Conservation (phyloP, 1,284 basidiomycete species). For the Schizophyllum commune region DNA sequence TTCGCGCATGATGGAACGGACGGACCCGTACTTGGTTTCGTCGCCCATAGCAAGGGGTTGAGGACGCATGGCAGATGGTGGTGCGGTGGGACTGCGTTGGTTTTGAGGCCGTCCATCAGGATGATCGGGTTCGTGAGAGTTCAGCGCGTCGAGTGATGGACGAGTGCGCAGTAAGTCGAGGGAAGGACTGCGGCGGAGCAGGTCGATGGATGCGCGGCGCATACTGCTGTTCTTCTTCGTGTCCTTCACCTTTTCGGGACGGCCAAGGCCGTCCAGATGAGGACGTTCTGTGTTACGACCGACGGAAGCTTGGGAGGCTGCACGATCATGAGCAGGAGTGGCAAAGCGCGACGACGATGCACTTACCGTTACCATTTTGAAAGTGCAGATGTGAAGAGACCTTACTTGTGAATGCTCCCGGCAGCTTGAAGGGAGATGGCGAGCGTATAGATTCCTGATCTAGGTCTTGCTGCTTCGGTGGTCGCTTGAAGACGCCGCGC, state of each 20-base stretch:
- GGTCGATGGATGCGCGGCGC: slow-evolving; percentile 12
- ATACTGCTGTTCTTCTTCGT: neutral
- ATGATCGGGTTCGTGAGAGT: slow-evolving; percentile 4
- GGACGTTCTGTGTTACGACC: neutral
- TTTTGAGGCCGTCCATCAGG: slow-evolving; percentile 8
- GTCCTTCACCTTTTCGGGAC: neutral
- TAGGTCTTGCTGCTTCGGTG: slow-evolving; percentile 26
- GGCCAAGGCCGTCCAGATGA: neutral
- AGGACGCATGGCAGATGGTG: neutral
- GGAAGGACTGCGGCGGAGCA: slow-evolving; percentile 3
- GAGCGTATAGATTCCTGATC: slow-evolving; percentile 27
- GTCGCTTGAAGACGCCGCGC: slow-evolving; percentile 34
- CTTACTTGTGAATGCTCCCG: slow-evolving; percentile 45
- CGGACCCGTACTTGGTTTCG: slow-evolving; percentile 15
- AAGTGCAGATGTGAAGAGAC: slow-evolving; percentile 50
- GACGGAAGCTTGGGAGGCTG: slow-evolving; percentile 13
- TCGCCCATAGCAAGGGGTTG: slow-evolving; percentile 4
- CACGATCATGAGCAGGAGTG: neutral
- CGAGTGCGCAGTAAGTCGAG: neutral
- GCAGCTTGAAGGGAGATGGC: slow-evolving; percentile 30
- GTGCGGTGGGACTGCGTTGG: slow-evolving; percentile 2
- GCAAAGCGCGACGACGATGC: neutral
- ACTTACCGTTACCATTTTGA: slow-evolving; percentile 35
- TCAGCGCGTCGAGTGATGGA: slow-evolving; percentile 7
- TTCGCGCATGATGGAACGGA: slow-evolving; percentile 64